These are phyloP conservation scores for Podospora anserina DNA, from an alignment of 495 filamentous ascomycete genomes.

Conservation along the genomic window DNA sequence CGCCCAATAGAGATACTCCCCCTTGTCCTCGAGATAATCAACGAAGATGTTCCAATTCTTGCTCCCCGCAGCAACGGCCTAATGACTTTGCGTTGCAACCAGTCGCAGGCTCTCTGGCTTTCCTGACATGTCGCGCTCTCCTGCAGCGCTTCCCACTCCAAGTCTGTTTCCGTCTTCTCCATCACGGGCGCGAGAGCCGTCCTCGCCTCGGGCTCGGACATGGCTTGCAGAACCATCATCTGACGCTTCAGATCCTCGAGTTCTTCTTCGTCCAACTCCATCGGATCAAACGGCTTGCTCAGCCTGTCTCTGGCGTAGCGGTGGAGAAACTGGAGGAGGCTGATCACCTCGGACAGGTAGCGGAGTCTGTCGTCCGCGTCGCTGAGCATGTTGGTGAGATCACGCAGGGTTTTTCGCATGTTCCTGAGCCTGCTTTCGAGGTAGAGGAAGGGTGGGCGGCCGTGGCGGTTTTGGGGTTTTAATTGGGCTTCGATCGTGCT, in stretches of 20 bases:
- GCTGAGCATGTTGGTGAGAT: no score
- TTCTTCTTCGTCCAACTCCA: not conserved
- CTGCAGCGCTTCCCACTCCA: not conserved
- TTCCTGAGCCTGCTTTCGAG: no score
- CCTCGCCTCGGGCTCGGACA: not conserved
- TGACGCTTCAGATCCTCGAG: not conserved
- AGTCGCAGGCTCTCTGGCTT: not conserved
- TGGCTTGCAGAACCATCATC: not conserved
- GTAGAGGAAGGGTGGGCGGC: no score
- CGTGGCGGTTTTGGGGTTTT: no score
- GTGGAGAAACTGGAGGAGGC: not conserved
- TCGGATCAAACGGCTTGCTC: not conserved
- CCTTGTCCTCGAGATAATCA: no score
- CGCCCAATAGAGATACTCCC: no score
- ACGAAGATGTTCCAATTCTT: not conserved
- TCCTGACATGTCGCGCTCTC: not conserved
- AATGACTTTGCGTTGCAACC: not conserved
- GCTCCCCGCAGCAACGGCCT: not conserved
- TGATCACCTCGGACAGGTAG: not conserved
- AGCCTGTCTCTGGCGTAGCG: not conserved
- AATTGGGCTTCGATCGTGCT: no score
- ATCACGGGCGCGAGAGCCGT: not conserved
- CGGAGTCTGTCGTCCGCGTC: no score
- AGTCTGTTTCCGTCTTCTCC: not conserved
- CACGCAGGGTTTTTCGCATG: no score